Evolutionary conservation across 768 basidiomycete species (phyloP), one percentile per base, ranked within the genome.

Genomic region (Russula foetens): DNA sequence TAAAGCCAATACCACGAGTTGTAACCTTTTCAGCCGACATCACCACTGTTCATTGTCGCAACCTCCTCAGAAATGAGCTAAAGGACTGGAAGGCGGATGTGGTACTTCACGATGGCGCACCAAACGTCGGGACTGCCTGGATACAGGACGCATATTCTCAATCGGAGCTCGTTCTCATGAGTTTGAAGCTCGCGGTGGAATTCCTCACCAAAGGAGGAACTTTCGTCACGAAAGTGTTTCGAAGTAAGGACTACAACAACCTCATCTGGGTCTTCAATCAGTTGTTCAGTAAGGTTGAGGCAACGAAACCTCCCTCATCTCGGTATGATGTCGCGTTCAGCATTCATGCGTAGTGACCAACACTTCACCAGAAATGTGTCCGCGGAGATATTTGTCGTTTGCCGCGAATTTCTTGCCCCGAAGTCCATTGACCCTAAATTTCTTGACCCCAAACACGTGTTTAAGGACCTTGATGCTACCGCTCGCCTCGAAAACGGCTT

Each of bases 81-180:
- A 98, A 98, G 72, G 94, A 98, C 71, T 99, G 97, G 97, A 96
- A 94, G 75, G 97, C 97, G 21, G 97, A 99, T 70, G 84, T 98
- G 55, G 94, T 99, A 15, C 83, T 99, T 59, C 97, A 99, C 71
- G 97, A 99, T 73, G 97, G 97, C 77, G 97, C 97, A 43, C 97
- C 97, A 24, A 99, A 99, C 72, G 97, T 99, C 72, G 97, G 97
- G 77, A 92, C 92, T 12, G 97, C 97, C 14, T 99, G 97, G 97
- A 84, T 98, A 65, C 97, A 98, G 72, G 97, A 99, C 74, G 97
- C 97, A 0, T 99, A 94, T 77, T 84, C 84, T 63, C 97, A 99
- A 71, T 92, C 92, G 31, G 97, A 99, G 73, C 85, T 98, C 61
- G 97, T 98, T 54, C 80, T 98, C 61, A 94, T 90, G 88, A 88